Base-by-base conservation (phyloP, 345 rosid species). In the Anastatica hierochuntica region DNA sequence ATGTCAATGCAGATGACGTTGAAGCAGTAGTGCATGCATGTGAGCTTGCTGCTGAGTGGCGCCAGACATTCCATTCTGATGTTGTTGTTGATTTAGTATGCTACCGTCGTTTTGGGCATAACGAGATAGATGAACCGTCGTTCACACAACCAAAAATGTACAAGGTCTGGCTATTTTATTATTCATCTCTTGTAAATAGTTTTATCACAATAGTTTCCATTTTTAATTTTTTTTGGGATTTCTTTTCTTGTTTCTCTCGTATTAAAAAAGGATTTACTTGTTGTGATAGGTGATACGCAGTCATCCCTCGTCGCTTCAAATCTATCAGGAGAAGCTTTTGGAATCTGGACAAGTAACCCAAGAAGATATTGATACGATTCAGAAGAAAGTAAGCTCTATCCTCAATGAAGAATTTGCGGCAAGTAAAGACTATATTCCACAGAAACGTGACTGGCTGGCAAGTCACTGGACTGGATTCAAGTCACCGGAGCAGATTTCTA, bases 1-100 rank as follows among this genome's bases (percentile, higher is more conserved):
- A 85, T 52, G 95, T 80, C 2, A 85, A 82, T 52, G 95, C 71
- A 14, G 95, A 85, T 60, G 85, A 82, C 61, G 63, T 82, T 45
- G 90, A 85, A 72, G 95, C 87, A 38, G 95, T 82, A 38, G 84
- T 76, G 50, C 90, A 74, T 69, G 89, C 24, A 2, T 79, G 83
- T 61, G 89, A 85, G 59, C 95, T 85, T 68, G 95, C 90, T 38
- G 95, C 95, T 4, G 85, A 80, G 48, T 85, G 90, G 95, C 83
- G 90, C 55, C 95, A 85, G 53, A 82, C 83, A 30, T 85, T 82
- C 65, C 90, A 85, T 72, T 79, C 90, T 2, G 85, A 82, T 67
- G 88, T 82, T 60, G 82, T 85, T 46, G 95, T 82, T 67, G 90
- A 82, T 74, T 70, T 85, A 49, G 85, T 82, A 3, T 85, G 90